Base-by-base conservation (phyloP, 192 early-diverging fungal species). In the Coemansia sp. region DNA sequence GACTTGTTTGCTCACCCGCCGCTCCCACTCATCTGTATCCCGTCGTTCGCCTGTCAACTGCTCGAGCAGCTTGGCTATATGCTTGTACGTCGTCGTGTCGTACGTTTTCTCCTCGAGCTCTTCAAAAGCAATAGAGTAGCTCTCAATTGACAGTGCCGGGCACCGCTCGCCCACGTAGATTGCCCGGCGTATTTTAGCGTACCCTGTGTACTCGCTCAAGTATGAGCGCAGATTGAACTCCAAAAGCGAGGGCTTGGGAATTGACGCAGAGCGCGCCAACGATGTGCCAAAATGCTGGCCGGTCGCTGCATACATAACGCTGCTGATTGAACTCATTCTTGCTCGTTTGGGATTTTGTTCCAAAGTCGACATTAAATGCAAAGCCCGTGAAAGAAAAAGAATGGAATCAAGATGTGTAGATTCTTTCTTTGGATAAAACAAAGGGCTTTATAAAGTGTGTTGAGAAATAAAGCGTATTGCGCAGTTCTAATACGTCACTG, bases 171-270 rank as follows among this genome's bases (percentile, higher is more conserved):
- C 72, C 22, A 67, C 41, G 22, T 59, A 64, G 6, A 70, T 58
- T 21, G 72, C 77, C 8, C 72, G 63, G 23, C 55, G 60, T 12
- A 75, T 62, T 48, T 75, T 75, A 1, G 55, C 59, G 27, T 32
- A 41, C 1, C 69, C 65, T 17, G 56, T 60, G 66, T 81, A 81
- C 23, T 62, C 65, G n/a, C 47, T 51, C 55, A 81, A 24, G 32
- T 75, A 81, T 48, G 63, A 37, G 27, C 11, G 17, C 8, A 81
- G 23, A 7, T 47, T 32, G 39, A 81, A 81, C 14, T 24, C 61
- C 21, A 43, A 60, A 5, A 80, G 65, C n/a, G 43, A 41, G 6
- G 77, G 77, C 65, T 45, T 41, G 5, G 10, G 7, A 2, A 38
- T 19, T 3, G 24, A 5, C 19, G 6, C 29, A 1, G 59, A 21